A percentile compares a stretch with the other conserved stretches of the same genome.
phyloP scores from a whole-genome alignment of 805 yeast genomes.

The Kodamaea neixiangensis region DNA sequence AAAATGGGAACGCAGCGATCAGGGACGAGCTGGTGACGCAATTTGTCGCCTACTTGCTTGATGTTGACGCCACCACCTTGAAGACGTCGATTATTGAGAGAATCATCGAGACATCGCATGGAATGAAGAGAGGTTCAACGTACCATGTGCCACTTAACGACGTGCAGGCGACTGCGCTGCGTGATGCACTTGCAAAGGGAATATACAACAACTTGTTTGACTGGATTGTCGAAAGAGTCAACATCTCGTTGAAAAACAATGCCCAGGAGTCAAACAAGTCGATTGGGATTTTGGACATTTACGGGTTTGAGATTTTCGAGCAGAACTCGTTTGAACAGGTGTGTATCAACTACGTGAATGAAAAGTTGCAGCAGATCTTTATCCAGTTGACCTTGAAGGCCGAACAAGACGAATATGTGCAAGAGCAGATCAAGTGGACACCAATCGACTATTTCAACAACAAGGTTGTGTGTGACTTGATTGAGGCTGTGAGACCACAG shows the following conservation, averaged over 20 bases:
- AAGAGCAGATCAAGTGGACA: conserved; percentile 95
- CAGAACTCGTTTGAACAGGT: conserved; percentile 94
- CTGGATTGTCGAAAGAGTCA: conserved; percentile 94
- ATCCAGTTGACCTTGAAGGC: conserved; percentile 94
- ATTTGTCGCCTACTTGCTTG: conserved; percentile 88
- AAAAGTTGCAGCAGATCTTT: conserved; percentile 93
- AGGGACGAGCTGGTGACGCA: conserved; percentile 89
- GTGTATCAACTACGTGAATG: conserved; percentile 94
- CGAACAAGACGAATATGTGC: conserved; percentile 96
- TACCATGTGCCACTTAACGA: conserved; percentile 91
- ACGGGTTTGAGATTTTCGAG: conserved; percentile 95
- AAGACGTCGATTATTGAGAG: conserved; percentile 73
- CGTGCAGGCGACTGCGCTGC: conserved; percentile 92
- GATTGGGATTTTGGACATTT: conserved; percentile 92
- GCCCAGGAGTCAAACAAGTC: conserved; percentile 56
- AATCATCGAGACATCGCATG: conserved; percentile 87
- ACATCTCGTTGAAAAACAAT: conserved; percentile 62
- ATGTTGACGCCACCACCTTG: conserved; percentile 70
- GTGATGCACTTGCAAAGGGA: conserved; percentile 95
- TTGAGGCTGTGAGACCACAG: conserved; percentile 84
- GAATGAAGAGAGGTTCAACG: conserved; percentile 86
- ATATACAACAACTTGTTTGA: conserved; percentile 90
- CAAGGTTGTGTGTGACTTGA: conserved; percentile 93
- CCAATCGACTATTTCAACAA: conserved; percentile 96
- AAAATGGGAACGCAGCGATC: conserved; percentile 79